Base-by-base conservation (phyloP, 1,284 basidiomycete genomes). In the Tilletia horrida region DNA sequence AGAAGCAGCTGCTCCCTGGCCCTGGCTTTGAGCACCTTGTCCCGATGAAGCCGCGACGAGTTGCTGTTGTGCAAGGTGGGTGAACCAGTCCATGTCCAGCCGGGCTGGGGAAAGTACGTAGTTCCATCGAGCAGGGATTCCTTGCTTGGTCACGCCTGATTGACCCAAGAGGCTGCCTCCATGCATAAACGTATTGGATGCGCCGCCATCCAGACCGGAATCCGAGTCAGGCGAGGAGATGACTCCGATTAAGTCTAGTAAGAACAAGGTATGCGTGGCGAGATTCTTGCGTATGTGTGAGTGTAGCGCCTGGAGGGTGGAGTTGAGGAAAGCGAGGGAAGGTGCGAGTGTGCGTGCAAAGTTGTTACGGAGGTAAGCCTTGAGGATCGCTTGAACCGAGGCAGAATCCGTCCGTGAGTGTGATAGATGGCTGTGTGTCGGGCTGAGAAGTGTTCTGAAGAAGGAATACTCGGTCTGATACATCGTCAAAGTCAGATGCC, bases 191-290 rank as follows among this genome's bases (percentile, higher is more conserved):
- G 27, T 62, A 40, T 21, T 68, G 50, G n/a, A 42, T 27, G 45
- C 27, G 35, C 35, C 35, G 35, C 35, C 35, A 11, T 40, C 35
- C 35, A 40, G 35, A 11, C 35, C 35, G 6, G 35, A 40, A 11
- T 40, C 35, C 35, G 35, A 40, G 35, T 40, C 35, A 11, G 57
- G 44, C 40, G 57, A 29, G 9, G 48, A 62, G 25, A 71, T 48
- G 25, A 62, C 67, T 4, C 63, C 69, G 40, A 69, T 62, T 11
- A 71, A 7, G 44, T 71, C 69, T 31, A 71, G 66, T 31, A 73
- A 65, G 59, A 81, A 73, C 21, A 78, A 71, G 16, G 73, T 79
- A 25, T 80, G 78, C 50, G 70, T 75, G 9, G 57, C 73, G 57
- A 69, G 61, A 50, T 73, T 72, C 40, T 69, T 70, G 40, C 71